These are phyloP conservation scores for Fraxinus dipetala DNA, from an alignment of 305 asterid genomes.

Conservation along the genomic window DNA sequence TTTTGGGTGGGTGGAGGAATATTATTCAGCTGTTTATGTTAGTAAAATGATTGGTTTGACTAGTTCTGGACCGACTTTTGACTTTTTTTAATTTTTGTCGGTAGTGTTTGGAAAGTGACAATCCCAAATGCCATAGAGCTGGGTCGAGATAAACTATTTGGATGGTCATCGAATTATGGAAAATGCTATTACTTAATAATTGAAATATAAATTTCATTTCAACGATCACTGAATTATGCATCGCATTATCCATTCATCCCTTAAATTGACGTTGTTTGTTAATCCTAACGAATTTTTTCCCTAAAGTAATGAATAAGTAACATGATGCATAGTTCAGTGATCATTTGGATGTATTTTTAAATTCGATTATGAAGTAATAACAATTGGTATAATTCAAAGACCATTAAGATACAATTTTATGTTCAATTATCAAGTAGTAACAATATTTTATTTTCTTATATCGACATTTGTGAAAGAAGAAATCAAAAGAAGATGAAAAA, in stretches of 20 bases:
- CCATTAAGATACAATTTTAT: too few species aligned
- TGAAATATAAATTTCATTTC: too few species aligned
- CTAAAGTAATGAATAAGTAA: neutral
- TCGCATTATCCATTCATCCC: neutral
- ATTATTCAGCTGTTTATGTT: neutral
- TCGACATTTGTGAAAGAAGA: neutral
- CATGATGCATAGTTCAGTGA: neutral
- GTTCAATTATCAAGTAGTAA: neutral
- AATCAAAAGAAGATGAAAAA: neutral
- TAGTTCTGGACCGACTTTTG: neutral
- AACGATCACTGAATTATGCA: too few species aligned
- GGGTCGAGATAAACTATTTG: neutral
- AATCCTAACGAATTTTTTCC: too few species aligned
- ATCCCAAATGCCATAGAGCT: neutral
- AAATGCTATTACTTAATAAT: neutral
- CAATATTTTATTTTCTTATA: neutral
- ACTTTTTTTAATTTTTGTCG: neutral
- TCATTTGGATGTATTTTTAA: too few species aligned
- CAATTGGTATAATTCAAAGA: too few species aligned
- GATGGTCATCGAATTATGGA: too few species aligned
- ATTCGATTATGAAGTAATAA: too few species aligned
- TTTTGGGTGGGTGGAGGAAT: neutral
- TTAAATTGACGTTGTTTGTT: too few species aligned
- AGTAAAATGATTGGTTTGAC: neutral
- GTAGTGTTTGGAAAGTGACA: neutral